Conservation (phyloP, 305 asterid genomes). For the Lippia alba region DNA sequence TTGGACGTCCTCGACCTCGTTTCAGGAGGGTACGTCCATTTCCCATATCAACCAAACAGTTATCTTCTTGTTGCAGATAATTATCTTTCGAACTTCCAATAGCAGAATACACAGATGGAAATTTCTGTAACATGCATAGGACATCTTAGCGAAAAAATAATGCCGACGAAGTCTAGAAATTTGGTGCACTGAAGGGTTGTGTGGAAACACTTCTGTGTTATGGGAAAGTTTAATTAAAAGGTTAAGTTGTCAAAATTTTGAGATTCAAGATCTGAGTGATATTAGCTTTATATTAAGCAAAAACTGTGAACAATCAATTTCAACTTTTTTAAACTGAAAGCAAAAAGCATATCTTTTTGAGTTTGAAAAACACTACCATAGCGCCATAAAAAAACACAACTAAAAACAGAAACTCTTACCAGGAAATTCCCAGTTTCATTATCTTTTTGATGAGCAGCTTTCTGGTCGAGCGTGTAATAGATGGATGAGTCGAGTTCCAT, state of each 20-base stretch:
- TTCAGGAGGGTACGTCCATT: conserved; percentile 38
- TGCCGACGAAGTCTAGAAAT: background rate
- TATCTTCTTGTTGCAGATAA: conserved; percentile 45
- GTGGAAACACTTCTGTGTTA: background rate
- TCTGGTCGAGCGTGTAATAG: conserved; percentile 54
- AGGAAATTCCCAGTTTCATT: conserved; percentile 42
- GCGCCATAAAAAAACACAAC: background rate
- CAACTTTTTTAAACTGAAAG: too few relatives aligned
- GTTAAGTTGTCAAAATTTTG: too few relatives aligned
- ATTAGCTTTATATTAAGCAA: too few relatives aligned
- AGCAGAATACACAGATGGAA: conserved; percentile 45
- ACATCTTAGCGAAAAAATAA: background rate
- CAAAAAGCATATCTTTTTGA: too few relatives aligned
- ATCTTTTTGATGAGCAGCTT: conserved; percentile 48
- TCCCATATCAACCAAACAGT: conserved; percentile 42
- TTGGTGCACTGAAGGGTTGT: background rate
- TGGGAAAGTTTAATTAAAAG: too few relatives aligned
- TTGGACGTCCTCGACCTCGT: conserved; percentile 70
- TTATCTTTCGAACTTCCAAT: conserved; percentile 40
- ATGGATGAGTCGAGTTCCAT: conserved; percentile 76
- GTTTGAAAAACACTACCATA: too few relatives aligned
- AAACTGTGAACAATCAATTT: too few relatives aligned
- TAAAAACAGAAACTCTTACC: conserved; percentile 47
- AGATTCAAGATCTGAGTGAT: too few relatives aligned
- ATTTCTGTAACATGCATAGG: conserved; percentile 46